Base-by-base conservation (phyloP, 2,329 filamentous ascomycete species). In the Fusarium udum region DNA sequence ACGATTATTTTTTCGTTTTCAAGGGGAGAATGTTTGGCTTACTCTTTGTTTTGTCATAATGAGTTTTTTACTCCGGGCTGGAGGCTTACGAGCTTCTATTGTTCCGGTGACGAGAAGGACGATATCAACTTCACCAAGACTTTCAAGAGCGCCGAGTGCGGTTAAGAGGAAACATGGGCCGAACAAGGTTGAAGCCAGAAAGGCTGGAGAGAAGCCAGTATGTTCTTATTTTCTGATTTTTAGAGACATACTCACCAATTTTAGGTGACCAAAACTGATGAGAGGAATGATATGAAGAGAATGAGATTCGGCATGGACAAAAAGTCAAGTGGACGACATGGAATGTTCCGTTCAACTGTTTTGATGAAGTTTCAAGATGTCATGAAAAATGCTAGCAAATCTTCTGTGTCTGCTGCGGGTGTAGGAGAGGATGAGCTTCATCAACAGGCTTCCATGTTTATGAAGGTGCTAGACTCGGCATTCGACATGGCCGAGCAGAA, bases 361-460 rank as follows among this genome's bases (percentile, higher is more conserved):
- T 72, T 83, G 60, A 61, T 74, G 34, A 82, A 81, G 12, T 83
- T 87, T 60, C 77, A 82, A 6, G 15, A 60, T 4, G 75, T 86
- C 18, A 63, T 87, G 28, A 73, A 75, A 18, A 62, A 72, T 0
- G 64, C 81, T 8, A 45, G 45, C 36, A 75, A 78, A 6, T 67
- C 76, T 2, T 56, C 76, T 2, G 73, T 78, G 7, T 78, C 77
- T 14, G 31, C 72, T 16, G 69, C 73, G n/a, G 79, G 79, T 16
- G 61, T 81, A 22, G 76, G 81, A 46, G 79, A 82, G 56, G 72
- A 82, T 57, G 84, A 87, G 59, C 78, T 89, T 24, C 82, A 84
- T 40, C 80, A 80, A 14, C 85, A 89, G 69, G 80, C 81, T 10
- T 77, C 77, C 13, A 76, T 85, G 14, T 90, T 90, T 77, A 83